Conservation (phyloP, 164 flowering plant species). For the Liquidambar formosana region DNA sequence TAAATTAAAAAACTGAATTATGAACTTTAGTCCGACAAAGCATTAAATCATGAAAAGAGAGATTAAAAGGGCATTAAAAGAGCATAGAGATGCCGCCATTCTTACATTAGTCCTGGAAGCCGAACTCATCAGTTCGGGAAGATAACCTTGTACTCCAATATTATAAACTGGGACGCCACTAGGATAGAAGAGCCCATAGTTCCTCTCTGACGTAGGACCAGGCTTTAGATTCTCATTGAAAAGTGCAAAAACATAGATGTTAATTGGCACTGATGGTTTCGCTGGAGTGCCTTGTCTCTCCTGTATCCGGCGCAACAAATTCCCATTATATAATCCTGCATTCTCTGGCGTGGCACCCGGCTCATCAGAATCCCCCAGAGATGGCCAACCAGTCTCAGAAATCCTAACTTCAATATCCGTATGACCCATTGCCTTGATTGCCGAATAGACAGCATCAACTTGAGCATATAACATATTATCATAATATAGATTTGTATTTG, state of each 20-base stretch:
- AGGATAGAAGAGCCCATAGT: slow-evolving; percentile 87
- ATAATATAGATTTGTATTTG: slow-evolving; percentile 60
- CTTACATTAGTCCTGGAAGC: slow-evolving; percentile 33
- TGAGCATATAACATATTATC: slow-evolving; percentile 97
- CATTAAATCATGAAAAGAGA: not conserved
- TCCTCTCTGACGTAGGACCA: slow-evolving; percentile 90
- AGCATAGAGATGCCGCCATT: not conserved
- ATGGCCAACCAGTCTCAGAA: slow-evolving; percentile 99
- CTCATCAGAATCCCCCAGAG: slow-evolving; percentile 79
- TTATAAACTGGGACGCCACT: slow-evolving; percentile 73
- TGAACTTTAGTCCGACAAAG: not conserved
- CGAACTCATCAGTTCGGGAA: slow-evolving; percentile 44
- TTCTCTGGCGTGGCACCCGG: slow-evolving; percentile 75
- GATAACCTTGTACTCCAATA: slow-evolving; percentile 61
- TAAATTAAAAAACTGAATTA: no score
- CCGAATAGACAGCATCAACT: slow-evolving; percentile 85
- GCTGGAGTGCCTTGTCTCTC: slow-evolving; percentile 75
- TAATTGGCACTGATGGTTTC: slow-evolving; percentile 64
- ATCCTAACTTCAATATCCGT: slow-evolving; percentile 66
- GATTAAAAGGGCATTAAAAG: not conserved
- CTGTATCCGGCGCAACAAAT: slow-evolving; percentile 52
- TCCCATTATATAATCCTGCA: slow-evolving; percentile 77
- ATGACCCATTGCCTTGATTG: slow-evolving; percentile 77
- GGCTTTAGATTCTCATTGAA: slow-evolving; percentile 91
- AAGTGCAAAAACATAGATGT: slow-evolving; percentile 78